Evolutionary conservation across 169 alveolate species (phyloP).

Genomic region (Eimeria mitis): DNA sequence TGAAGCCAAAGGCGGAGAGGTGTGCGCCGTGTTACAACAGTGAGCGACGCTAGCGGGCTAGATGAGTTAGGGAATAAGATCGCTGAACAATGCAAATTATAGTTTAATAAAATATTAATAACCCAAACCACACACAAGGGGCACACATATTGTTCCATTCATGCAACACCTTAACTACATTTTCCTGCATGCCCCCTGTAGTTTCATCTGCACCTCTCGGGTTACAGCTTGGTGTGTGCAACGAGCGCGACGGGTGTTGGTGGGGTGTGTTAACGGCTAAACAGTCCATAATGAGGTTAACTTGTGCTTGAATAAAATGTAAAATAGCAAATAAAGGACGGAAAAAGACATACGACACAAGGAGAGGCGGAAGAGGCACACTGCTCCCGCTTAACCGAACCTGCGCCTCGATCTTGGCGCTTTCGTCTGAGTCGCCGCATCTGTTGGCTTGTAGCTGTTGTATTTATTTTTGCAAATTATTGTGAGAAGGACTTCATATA

Average conservation of each 20-base stretch:
- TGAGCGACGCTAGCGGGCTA: background rate
- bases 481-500: background rate
- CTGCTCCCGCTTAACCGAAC: conserved; percentile 2
- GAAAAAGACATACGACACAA: background rate
- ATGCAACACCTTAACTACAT: background rate
- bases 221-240: background rate
- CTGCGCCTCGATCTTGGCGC: conserved; percentile 51
- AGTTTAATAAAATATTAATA: background rate
- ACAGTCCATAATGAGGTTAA: background rate
- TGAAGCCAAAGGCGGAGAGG: no score
- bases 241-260: background rate
- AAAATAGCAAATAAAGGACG: background rate
- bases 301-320: background rate
- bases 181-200: background rate
- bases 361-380: background rate
- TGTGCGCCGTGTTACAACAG: background rate
- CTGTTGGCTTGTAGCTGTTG: background rate
- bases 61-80: background rate
- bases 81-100: background rate
- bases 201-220: conserved; percentile 5
- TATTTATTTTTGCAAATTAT: background rate
- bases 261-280: background rate
- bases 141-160: background rate
- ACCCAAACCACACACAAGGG: background rate
- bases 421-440: conserved; percentile 2